A percentile compares a stretch with the other conserved stretches of the same genome.
Evolutionary conservation across 2,329 filamentous ascomycete genomes (phyloP).

Genomic region (Aspergillus floridensis): DNA sequence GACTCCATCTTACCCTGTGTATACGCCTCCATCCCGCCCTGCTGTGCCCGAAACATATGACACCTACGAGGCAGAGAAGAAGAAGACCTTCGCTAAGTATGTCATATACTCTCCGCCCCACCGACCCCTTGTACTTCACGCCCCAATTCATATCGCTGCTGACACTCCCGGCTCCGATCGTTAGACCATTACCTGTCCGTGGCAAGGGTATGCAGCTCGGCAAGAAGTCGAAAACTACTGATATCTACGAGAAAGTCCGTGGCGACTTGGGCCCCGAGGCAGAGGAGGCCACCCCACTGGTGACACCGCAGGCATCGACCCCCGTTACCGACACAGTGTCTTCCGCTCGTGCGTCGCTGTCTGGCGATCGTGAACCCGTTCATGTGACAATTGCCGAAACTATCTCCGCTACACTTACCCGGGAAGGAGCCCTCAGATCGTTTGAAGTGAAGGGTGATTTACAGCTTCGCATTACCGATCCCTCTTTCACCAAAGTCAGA

Average conservation of each 20-base stretch:
- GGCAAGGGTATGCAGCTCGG: slow-evolving; percentile 99
- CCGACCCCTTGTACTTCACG: no score
- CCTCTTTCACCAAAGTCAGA: slow-evolving; percentile 86
- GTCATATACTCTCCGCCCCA: slow-evolving; percentile 25
- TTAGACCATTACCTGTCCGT: slow-evolving; percentile 62
- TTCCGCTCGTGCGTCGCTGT: slow-evolving; percentile 61
- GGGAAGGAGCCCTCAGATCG: slow-evolving; percentile 82
- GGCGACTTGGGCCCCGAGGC: slow-evolving; percentile 85
- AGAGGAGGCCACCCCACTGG: slow-evolving; percentile 69
- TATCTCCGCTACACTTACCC: slow-evolving; percentile 84
- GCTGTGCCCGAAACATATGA: slow-evolving; percentile 81
- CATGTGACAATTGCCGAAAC: slow-evolving; percentile 84
- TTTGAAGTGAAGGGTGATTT: slow-evolving; percentile 90
- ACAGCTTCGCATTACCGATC: slow-evolving; percentile 83
- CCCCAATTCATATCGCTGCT: not conserved
- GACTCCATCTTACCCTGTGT: slow-evolving; percentile 81
- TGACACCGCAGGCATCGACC: slow-evolving; percentile 56
- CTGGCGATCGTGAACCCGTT: slow-evolving; percentile 76
- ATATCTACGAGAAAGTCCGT: slow-evolving; percentile 94
- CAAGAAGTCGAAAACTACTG: slow-evolving; percentile 96
- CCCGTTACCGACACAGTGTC: slow-evolving; percentile 53
- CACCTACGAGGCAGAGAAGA: slow-evolving; percentile 95
- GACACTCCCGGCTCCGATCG: slow-evolving; percentile 40
- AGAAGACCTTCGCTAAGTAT: slow-evolving; percentile 80
- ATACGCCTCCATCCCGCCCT: slow-evolving; percentile 74